Evolutionary conservation across 257 asterid species (phyloP).

Genomic region (Jasminum sambac): DNA sequence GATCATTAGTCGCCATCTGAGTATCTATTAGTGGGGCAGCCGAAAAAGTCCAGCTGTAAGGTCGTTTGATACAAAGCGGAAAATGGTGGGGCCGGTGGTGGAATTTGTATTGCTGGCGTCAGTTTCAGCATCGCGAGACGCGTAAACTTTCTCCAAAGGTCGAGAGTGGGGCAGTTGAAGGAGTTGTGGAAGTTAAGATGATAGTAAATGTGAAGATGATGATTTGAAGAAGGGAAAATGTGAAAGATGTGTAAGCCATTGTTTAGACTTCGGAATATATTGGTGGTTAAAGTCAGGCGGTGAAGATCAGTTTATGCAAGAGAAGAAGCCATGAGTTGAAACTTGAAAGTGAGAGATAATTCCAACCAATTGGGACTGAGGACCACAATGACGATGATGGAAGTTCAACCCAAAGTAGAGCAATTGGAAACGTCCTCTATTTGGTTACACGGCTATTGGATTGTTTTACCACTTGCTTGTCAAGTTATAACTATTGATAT

Average conservation of each 20-base stretch:
- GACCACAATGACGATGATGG: too few relatives aligned
- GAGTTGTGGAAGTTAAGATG: conserved; percentile 15
- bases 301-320: too few relatives aligned
- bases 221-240: conserved; percentile 18
- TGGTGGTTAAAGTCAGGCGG: too few relatives aligned
- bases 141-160: conserved; percentile 51
- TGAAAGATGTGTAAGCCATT: conserved; percentile 8
- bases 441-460: too few relatives aligned
- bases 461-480: too few relatives aligned
- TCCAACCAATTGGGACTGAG: too few relatives aligned
- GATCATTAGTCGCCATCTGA: conserved; percentile 77
- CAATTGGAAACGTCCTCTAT: too few relatives aligned
- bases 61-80: conserved; percentile 56
- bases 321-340: too few relatives aligned
- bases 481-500: too few relatives aligned
- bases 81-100: conserved; percentile 56
- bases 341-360: too few relatives aligned
- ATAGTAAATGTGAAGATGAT: background rate
- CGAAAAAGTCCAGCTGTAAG: conserved; percentile 75
- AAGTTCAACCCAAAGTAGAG: too few relatives aligned
- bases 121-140: conserved; percentile 82
- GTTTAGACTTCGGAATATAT: background rate
- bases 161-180: background rate
- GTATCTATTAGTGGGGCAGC: conserved; percentile 73
- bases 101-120: conserved; percentile 81